Evolutionary conservation across 176 grass and related monocot genomes (phyloP), one percentile per base, ranked within the genome.

Genomic region (Carex cristatella): DNA sequence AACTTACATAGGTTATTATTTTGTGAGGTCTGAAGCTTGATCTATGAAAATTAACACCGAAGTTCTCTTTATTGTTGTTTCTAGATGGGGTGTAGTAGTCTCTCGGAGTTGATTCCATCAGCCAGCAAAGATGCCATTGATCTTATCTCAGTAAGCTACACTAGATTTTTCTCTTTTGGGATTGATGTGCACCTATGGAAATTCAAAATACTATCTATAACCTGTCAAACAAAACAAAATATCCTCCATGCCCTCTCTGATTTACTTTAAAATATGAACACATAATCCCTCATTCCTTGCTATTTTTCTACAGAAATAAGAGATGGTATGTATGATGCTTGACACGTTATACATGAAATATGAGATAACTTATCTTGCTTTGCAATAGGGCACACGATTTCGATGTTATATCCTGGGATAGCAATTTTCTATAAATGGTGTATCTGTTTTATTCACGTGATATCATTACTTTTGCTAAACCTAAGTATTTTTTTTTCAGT

Each of bases 141-240:
- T 84, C 90, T 97, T 62, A 88, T 97, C 51, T 92, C 92, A 15
- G 94, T 97, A 90, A 90, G 94, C 49, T 57, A 19, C 2, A 19
- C 18, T 31, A 32, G 23, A 55, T 57, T 49, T 77, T 35, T 35
- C 12, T 78, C 23, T 57, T 78, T 78, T 33, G 11, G 13, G 4
- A 57, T 57, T 78, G 12, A 55, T 56, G 51, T 16, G 3, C 5
- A 32, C 51, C 51, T 57, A 16, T 15, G 27, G 18, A 33, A 78
- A 78, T 69, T 69, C 13, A 38, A 71, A 44, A 71, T 44, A 38
- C 9, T 14, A 42, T 44, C 7, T 42, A 10, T 38, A 70, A 42
- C 46, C 46, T 53, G n/a, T 75, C 10, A 75, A 75, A 51, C 71
- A 51, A 40, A 49, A 75, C 46, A 76, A 51, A 74, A 28, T 73